A percentile compares a stretch with the other conserved stretches of the same genome.
phyloP scores from a whole-genome alignment of 83 land plant genomes.

The Larix sibirica region DNA sequence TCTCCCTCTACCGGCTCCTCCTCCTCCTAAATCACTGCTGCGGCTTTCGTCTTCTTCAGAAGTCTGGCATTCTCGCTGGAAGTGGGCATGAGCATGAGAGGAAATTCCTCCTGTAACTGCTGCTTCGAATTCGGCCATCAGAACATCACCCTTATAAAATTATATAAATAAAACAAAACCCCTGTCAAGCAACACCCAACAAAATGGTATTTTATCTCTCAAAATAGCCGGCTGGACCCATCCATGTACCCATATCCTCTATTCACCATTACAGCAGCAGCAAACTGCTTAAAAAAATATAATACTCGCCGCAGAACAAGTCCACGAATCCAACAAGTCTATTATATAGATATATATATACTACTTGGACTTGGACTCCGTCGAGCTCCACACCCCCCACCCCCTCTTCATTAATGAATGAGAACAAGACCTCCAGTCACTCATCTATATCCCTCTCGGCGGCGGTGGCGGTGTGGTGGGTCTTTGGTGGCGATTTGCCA shows the following conservation, averaged over 20 bases:
- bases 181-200: background rate
- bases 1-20: conserved; percentile 1
- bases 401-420: too few relatives aligned
- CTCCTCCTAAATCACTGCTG: conserved; percentile 21
- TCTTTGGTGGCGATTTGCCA: background rate
- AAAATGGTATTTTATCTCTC: conserved; percentile 5
- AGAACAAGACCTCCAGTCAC: background rate
- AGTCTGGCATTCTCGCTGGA: conserved; percentile 24
- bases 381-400: background rate
- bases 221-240: background rate
- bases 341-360: too few relatives aligned
- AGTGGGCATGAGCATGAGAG: background rate
- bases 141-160: conserved; percentile 2
- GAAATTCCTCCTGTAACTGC: background rate
- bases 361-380: background rate
- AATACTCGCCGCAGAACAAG: too few relatives aligned
- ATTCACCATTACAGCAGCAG: background rate
- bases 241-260: conserved; percentile 1
- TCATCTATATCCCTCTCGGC: background rate
- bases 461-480: background rate
- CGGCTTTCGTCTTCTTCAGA: conserved; percentile 43
- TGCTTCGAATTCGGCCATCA: conserved; percentile 10
- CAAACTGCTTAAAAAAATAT: background rate
- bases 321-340: too few relatives aligned
- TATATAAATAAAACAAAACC: background rate